Percentiles rank a stretch among this genome's conserved stretches.
Conservation (phyloP, 352 stramenopile genomes). For the Globisporangium acanthophoron region DNA sequence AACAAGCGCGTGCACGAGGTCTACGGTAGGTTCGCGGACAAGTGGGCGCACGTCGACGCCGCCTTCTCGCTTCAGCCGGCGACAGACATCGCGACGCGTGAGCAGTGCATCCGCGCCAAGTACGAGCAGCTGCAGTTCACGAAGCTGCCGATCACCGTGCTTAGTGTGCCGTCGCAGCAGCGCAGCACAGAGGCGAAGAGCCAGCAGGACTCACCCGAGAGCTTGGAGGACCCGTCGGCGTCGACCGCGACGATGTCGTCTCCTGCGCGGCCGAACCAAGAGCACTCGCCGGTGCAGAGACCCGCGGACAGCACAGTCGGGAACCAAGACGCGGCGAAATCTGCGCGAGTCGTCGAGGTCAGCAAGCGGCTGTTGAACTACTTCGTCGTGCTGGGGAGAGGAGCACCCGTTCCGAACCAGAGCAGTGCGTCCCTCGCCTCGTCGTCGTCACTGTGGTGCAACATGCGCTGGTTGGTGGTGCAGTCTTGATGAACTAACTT, state of each 20-base stretch:
- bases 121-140: conserved; percentile 68
- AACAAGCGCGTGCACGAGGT: conserved; percentile 62
- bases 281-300: conserved; percentile 22
- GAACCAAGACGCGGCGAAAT: conserved; percentile 30
- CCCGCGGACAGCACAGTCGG: conserved; percentile 4
- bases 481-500: neutral
- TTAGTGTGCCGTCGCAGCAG: neutral
- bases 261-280: conserved; percentile 21
- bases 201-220: conserved; percentile 46
- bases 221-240: conserved; percentile 26
- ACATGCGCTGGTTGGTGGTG: neutral
- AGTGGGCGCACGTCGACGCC: conserved; percentile 42
- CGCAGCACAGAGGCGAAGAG: conserved; percentile 36
- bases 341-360: conserved; percentile 62
- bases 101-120: conserved; percentile 61
- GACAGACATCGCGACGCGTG: conserved; percentile 31
- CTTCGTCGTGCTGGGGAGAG: conserved; percentile 74
- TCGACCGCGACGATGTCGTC: conserved; percentile 7
- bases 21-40: conserved; percentile 51
- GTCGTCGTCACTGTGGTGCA: neutral
- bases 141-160: conserved; percentile 23
- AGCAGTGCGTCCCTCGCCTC: conserved; percentile 33
- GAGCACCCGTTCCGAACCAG: conserved; percentile 49
- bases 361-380: conserved; percentile 81
- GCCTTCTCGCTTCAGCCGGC: conserved; percentile 33